Evolutionary conservation across 106 monocot genomes (phyloP).

Genomic region (Cymbidium sinense): DNA sequence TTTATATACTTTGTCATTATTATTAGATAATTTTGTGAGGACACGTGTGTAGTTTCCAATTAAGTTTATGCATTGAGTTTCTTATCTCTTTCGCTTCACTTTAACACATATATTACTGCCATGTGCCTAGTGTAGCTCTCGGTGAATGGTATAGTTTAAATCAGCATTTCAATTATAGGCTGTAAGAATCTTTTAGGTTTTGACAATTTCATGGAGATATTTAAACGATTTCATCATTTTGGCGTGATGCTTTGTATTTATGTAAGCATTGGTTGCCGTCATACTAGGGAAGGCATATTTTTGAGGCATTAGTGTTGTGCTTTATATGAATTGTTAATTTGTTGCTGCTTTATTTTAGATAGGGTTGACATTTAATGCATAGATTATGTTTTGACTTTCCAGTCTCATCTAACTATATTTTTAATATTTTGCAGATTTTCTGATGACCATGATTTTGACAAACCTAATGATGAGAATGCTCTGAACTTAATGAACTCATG

Average conservation of each 20-base stretch:
- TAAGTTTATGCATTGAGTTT: not conserved
- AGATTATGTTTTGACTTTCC: not conserved
- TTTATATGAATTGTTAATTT: not conserved
- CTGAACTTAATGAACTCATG: slow-evolving; percentile 83
- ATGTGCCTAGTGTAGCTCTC: too few species aligned
- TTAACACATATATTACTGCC: not conserved
- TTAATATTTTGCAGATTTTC: slow-evolving; percentile 43
- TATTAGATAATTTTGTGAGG: not conserved
- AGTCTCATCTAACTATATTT: not conserved
- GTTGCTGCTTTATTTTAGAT: not conserved
- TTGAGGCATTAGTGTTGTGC: not conserved
- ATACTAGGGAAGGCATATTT: not conserved
- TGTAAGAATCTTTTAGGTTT: not conserved
- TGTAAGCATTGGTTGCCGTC: not conserved
- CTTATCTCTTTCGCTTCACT: not conserved
- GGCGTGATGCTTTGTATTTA: not conserved
- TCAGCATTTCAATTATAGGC: not conserved
- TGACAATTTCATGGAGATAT: not conserved
- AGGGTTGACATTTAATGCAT: not conserved
- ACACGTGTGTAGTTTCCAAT: not conserved
- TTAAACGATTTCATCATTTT: not conserved
- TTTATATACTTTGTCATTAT: too few species aligned
- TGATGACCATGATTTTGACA: slow-evolving; percentile 55
- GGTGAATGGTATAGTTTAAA: not conserved
- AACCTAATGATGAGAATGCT: slow-evolving; percentile 81